A percentile compares a stretch with the other conserved stretches of the same genome.
Conservation (phyloP, 169 alveolate species). For the Pseudocohnilembus persalinus region DNA sequence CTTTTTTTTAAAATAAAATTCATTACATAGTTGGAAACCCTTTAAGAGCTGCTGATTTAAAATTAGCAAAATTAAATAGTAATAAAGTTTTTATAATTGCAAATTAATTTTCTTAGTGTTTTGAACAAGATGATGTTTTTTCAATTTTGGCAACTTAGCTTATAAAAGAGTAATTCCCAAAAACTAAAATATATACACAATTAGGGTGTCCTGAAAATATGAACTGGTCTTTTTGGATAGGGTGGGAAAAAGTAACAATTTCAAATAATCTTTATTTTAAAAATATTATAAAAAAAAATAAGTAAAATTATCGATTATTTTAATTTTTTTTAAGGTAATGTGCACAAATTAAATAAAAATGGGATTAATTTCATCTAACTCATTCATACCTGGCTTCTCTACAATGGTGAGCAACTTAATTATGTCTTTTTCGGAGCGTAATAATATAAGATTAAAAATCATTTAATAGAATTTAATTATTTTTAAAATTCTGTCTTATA, state of each 20-base stretch:
- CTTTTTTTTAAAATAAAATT: not conserved
- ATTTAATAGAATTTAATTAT: not conserved
- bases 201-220: conserved; percentile 1
- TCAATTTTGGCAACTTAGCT: conserved; percentile 11
- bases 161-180: conserved; percentile 2
- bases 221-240: conserved; percentile 13
- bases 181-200: conserved; percentile 5
- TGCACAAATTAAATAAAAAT: not conserved
- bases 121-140: conserved; percentile 1
- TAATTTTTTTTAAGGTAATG: not conserved
- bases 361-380: conserved; percentile 2
- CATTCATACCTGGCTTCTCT: conserved; percentile 16
- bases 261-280: conserved; percentile 6
- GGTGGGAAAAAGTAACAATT: not conserved
- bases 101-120: not conserved
- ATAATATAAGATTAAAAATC: too few relatives aligned
- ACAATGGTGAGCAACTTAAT: conserved; percentile 3
- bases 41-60: conserved; percentile 10
- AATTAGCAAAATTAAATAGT: conserved; percentile 3
- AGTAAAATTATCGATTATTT: not conserved
- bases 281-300: too few relatives aligned
- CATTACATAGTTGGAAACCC: conserved; percentile 12
- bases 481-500: not conserved
- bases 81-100: conserved; percentile 10
- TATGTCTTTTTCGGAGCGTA: conserved; percentile 12